Base-by-base conservation (phyloP, 805 yeast species). In the Cyberlindnera euphorbiiphila region DNA sequence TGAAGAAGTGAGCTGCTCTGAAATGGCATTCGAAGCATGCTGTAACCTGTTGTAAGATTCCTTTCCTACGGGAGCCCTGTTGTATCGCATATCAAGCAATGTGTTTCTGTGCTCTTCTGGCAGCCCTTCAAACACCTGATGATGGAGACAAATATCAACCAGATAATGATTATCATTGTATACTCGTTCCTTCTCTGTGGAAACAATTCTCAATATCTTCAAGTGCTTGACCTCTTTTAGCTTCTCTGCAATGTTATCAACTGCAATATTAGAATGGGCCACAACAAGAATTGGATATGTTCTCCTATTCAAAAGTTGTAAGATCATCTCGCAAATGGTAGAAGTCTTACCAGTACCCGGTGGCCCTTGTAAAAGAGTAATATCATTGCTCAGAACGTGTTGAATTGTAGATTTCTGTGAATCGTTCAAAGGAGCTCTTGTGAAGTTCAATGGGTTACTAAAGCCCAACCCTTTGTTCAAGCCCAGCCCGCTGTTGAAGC, bases 321-420 rank as follows among this genome's bases (percentile, higher is more conserved):
- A 50, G 40, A 76, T 62, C 20, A 81, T 64, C 53, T 82, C 91
- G 31, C 79, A 77, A 21, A 83, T 62, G 0, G 89, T 82, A 29
- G 80, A 76, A 0, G 93, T 83, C 55, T 83, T 83, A 40, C 93
- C 93, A 0, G 93, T 83, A 11, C 93, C 93, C 3, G 89, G 89
- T 1, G 93, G 93, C 2, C 93, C 93, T 57, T 81, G 89, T 15
- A 83, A 67, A 13, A 83, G 49, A 4, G 78, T 77, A 34, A 69
- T 72, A 14, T 53, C 47, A 28, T 51, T 51, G 34, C 49, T 51
- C 34, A 51, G 32, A 14, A 51, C 56, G 21, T 51, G 56, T 25
- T 51, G 54, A 22, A 53, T 45, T 3, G 81, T 80, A 22, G 65
- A 64, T 45, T 74, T 74, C 43, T 78, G 85, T 0, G 84, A 78